phyloP scores from a whole-genome alignment of 192 early-diverging fungal species.

The Jimgerdemannia lactiflua region DNA sequence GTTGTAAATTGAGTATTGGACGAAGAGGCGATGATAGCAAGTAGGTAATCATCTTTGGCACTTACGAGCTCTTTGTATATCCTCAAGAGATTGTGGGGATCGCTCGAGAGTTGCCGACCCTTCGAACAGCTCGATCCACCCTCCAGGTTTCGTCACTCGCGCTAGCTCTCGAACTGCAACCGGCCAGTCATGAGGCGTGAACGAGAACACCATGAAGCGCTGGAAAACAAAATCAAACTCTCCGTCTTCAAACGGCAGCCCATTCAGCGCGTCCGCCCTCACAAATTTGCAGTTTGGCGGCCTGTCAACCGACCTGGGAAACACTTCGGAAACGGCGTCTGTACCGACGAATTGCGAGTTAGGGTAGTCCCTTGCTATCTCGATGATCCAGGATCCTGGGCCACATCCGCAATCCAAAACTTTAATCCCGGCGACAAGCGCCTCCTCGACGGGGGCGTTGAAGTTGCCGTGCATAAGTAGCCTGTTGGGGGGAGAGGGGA shows the following conservation, averaged over 20 bases:
- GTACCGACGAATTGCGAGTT: neutral
- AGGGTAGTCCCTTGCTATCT: neutral
- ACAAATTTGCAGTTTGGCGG: neutral
- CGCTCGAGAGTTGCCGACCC: neutral
- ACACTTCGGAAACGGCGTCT: neutral
- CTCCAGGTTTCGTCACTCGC: conserved; percentile 2
- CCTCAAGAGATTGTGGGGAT: neutral
- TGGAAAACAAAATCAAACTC: conserved; percentile 10
- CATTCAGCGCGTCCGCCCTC: neutral
- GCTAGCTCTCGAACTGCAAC: neutral
- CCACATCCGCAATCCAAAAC: conserved; percentile 1
- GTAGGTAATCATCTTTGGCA: no score
- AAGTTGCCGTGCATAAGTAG: neutral
- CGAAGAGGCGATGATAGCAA: neutral
- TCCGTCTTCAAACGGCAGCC: neutral
- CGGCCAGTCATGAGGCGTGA: neutral
- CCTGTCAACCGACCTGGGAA: neutral
- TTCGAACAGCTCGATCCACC: conserved; percentile 2
- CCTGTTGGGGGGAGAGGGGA: neutral
- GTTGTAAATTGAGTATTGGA: neutral
- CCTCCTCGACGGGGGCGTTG: neutral
- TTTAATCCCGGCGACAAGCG: neutral
- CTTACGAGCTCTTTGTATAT: neutral
- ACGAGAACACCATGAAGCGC: conserved; percentile 3
- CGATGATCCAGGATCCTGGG: neutral